Conservation (phyloP, 805 yeast species). For the Ogataea populi-albae region DNA sequence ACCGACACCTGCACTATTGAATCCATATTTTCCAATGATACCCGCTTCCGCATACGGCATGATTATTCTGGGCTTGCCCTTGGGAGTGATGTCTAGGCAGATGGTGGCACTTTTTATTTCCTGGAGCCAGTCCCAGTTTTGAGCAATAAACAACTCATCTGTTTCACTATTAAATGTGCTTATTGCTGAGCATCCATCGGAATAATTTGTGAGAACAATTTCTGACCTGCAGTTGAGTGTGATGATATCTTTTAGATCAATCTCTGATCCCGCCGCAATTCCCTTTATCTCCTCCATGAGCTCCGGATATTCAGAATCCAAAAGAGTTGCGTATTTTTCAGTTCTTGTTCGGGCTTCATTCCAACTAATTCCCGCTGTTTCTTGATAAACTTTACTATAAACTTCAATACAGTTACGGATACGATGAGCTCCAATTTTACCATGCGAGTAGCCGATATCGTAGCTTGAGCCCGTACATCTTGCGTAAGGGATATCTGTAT, state of each 20-base stretch:
- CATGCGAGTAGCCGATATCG: conserved; percentile 37
- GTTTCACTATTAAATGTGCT: conserved; percentile 25
- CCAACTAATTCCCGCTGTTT: conserved; percentile 28
- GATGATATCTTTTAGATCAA: conserved; percentile 34
- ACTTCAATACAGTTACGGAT: conserved; percentile 29
- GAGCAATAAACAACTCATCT: conserved; percentile 29
- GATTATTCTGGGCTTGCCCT: conserved; percentile 25
- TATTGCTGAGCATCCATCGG: conserved; percentile 40
- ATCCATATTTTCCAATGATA: conserved; percentile 35
- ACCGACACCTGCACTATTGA: conserved; percentile 33
- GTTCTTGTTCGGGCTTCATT: conserved; percentile 29
- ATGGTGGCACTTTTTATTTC: conserved; percentile 27
- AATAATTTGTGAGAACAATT: conserved; percentile 32
- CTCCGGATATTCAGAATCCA: conserved; percentile 30
- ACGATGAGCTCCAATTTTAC: conserved; percentile 30
- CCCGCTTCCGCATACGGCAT: conserved; percentile 35
- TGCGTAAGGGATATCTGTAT: conserved; percentile 26
- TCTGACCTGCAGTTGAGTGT: conserved; percentile 40
- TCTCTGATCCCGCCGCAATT: conserved; percentile 36
- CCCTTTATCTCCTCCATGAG: conserved; percentile 36
- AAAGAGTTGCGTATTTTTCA: conserved; percentile 26
- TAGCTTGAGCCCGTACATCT: conserved; percentile 23
- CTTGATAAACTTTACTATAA: conserved; percentile 29
- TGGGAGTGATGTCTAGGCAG: conserved; percentile 26
- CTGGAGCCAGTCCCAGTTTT: conserved; percentile 43